These are phyloP conservation scores for Metschnikowia henanensis DNA, from an alignment of 805 yeast species.

Conservation along the genomic window DNA sequence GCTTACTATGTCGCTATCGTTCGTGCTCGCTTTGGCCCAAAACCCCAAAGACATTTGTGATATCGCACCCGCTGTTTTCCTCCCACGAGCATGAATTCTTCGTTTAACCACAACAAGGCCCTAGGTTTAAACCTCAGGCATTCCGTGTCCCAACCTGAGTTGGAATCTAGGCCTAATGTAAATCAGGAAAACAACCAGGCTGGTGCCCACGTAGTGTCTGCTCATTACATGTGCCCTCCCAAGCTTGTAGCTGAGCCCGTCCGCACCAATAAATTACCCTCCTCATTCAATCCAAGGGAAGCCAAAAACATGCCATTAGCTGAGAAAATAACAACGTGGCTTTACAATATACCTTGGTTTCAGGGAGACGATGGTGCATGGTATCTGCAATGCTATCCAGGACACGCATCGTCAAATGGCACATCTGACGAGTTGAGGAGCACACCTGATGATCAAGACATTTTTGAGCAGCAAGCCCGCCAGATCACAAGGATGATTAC, in stretches of 20 bases:
- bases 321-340: conserved; percentile 70
- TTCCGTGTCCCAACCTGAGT: conserved; percentile 9
- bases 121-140: conserved; percentile 9
- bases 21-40: conserved; percentile 5
- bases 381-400: conserved; percentile 52
- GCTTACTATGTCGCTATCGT: not conserved
- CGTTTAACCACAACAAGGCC: conserved; percentile 10
- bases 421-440: conserved; percentile 12
- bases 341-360: conserved; percentile 52
- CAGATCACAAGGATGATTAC: conserved; percentile 41
- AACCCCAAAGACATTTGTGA: conserved; percentile 7
- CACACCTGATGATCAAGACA: conserved; percentile 40
- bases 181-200: conserved; percentile 11
- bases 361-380: conserved; percentile 25
- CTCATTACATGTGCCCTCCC: conserved; percentile 8
- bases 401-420: conserved; percentile 31
- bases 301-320: conserved; percentile 61
- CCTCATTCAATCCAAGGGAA: conserved; percentile 58
- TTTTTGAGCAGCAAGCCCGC: conserved; percentile 54
- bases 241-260: conserved; percentile 8
- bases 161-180: conserved; percentile 11
- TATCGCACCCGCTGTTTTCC: conserved; percentile 7
- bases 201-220: conserved; percentile 9
- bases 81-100: conserved; percentile 8
- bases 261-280: conserved; percentile 34